Evolutionary conservation across 2,329 filamentous ascomycete species (phyloP), one percentile per base, ranked within the genome.

Genomic region (Curvularia sp.): DNA sequence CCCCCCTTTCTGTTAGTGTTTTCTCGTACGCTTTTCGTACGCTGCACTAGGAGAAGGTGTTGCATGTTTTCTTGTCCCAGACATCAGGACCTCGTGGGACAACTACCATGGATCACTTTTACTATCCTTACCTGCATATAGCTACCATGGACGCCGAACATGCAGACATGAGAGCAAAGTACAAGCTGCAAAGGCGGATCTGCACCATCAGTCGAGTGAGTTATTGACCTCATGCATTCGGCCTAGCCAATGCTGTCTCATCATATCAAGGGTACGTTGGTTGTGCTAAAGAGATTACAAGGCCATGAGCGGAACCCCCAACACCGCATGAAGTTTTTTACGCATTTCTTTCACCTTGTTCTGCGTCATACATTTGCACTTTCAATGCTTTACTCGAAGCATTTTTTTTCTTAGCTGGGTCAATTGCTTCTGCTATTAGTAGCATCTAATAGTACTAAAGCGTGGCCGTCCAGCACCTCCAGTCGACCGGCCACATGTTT

Each of bases 1-100:
- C 23, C n/a, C 4, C 3, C 28, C 43, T 21, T 25, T 19, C 27
- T 34, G n/a, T 18, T 47, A 47, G 43, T 47, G 28, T 47, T 47
- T 10, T 47, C 43, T 47, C 30, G 30, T 48, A 48, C 30, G 13
- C 19, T n/a, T 48, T 30, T 27, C 12, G 46, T 48, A 48, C 32
- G 19, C 21, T 25, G 30, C 32, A 48, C 46, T 50, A 34, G 34
- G 32, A 50, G 48, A 39, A 15, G n/a, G n/a, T 30, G 43, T 19
- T 27, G 18, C 27, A 13, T 34, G 10, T 47, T 32, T 30, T 25
- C n/a, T 7, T 19, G 12, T 18, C 27, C 18, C n/a, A 19, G 12
- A 2, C 27, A 46, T 12, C 5, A 9, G 43, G 18, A 47, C 32
- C 3, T 32, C 34, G 3, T 39, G n/a, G 15, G n/a, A 13, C 18